Evolutionary conservation across 495 filamentous ascomycete species (phyloP).

Genomic region (Geoglossum glabrum): DNA sequence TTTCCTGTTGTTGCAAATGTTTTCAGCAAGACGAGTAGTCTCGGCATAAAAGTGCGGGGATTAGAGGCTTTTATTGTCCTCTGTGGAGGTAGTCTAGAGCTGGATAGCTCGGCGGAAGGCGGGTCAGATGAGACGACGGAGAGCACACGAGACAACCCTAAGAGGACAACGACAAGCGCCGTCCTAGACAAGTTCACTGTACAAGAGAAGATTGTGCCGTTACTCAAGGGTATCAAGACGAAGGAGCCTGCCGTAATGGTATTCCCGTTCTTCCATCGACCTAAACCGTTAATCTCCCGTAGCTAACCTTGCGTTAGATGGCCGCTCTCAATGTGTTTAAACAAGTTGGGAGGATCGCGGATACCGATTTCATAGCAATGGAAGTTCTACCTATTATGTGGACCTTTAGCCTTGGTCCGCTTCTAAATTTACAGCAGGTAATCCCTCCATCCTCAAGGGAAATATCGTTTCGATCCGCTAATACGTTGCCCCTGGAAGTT

Average conservation of each 20-base stretch:
- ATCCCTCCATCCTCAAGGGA: not conserved
- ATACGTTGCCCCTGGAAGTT: constrained; percentile 32
- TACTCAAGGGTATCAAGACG: constrained; percentile 85
- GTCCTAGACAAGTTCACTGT: constrained; percentile 93
- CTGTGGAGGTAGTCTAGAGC: constrained; percentile 44
- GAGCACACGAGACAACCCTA: constrained; percentile 18
- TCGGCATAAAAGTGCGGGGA: constrained; percentile 82
- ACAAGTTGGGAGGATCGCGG: constrained; percentile 61
- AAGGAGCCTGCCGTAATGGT: constrained; percentile 90
- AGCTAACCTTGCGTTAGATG: constrained; percentile 25
- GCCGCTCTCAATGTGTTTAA: constrained; percentile 67
- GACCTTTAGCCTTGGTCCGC: constrained; percentile 77
- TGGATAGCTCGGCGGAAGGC: constrained; percentile 29
- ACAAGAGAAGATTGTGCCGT: constrained; percentile 84
- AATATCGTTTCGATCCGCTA: not conserved
- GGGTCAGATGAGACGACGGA: constrained; percentile 47
- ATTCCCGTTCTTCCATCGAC: constrained; percentile 2
- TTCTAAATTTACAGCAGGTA: constrained; percentile 49
- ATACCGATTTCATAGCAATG: constrained; percentile 83
- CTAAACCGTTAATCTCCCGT: not conserved
- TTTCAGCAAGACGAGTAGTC: constrained; percentile 78
- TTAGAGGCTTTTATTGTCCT: constrained; percentile 77
- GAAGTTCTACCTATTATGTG: constrained; percentile 79
- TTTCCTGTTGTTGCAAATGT: constrained; percentile 79
- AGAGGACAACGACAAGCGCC: constrained; percentile 39